These are phyloP conservation scores for Fusarium brevicatenulatum DNA, from an alignment of 2,329 filamentous ascomycete genomes.

Conservation along the genomic window DNA sequence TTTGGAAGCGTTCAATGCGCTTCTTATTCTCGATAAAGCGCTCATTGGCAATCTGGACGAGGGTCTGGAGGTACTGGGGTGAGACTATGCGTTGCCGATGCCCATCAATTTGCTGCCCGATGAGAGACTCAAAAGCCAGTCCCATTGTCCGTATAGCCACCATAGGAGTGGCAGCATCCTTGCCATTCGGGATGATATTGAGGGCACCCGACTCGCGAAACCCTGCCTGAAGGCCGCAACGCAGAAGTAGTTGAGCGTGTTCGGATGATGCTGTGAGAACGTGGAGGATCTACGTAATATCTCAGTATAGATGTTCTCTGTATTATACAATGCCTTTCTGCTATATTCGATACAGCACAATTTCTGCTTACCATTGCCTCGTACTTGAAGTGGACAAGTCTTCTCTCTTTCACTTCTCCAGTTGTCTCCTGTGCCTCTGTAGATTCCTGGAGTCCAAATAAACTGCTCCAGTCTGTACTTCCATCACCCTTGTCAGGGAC, in stretches of 20 bases:
- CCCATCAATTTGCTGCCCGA: conserved; percentile 66
- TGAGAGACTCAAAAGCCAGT: conserved; percentile 81
- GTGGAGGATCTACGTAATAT: conserved; percentile 78
- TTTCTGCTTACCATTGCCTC: conserved; percentile 84
- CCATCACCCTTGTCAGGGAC: conserved; percentile 53
- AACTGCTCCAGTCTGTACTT: conserved; percentile 46
- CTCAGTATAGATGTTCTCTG: conserved; percentile 38
- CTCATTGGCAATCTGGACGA: conserved; percentile 78
- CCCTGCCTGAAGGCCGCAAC: conserved; percentile 80
- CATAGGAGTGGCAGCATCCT: conserved; percentile 67
- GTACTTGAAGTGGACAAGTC: conserved; percentile 86
- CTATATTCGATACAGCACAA: not conserved
- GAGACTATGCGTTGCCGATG: conserved; percentile 64
- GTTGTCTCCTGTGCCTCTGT: conserved; percentile 41
- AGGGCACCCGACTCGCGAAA: conserved; percentile 92
- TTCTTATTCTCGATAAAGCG: conserved; percentile 76
- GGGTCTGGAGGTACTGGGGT: conserved; percentile 71
- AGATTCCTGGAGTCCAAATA: conserved; percentile 41
- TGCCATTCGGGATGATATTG: conserved; percentile 60
- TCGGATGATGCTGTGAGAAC: conserved; percentile 79
- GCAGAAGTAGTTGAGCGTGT: conserved; percentile 79
- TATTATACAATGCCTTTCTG: conserved; percentile 38
- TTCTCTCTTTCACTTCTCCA: conserved; percentile 48
- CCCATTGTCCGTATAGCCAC: conserved; percentile 89
- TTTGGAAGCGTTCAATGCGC: conserved; percentile 72